Conservation (phyloP, 306 rosid species). For the Glycine soja region DNA sequence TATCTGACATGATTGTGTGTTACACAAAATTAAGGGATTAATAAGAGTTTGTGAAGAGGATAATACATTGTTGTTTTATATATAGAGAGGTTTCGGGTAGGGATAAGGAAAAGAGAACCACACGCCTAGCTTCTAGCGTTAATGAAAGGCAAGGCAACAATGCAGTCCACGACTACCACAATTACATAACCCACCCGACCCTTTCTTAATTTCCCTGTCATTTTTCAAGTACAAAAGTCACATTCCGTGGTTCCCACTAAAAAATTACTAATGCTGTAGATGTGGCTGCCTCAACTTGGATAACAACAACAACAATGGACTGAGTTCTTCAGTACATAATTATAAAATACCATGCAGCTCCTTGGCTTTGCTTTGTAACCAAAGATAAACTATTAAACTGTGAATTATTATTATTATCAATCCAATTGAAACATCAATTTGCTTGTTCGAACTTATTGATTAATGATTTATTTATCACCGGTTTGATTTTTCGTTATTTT, state of each 20-base stretch:
- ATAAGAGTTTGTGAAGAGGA: constrained; percentile 51
- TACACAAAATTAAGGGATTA: constrained; percentile 40
- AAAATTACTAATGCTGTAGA: constrained; percentile 35
- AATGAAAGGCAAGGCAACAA: constrained; percentile 61
- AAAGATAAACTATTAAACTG: background rate
- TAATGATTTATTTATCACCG: background rate
- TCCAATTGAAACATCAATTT: background rate
- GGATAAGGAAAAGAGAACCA: constrained; percentile 99
- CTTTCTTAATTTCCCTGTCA: constrained; percentile 16
- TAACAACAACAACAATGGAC: background rate
- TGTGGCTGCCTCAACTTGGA: constrained; percentile 58
- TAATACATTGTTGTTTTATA: constrained; percentile 59
- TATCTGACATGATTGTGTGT: constrained; percentile 66
- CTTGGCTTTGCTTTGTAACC: background rate
- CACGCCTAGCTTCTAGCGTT: constrained; percentile 69
- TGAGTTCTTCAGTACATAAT: background rate
- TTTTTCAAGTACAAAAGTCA: constrained; percentile 48
- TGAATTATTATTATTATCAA: background rate
- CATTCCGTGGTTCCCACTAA: constrained; percentile 60
- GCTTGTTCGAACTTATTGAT: background rate
- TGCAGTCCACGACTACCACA: constrained; percentile 85
- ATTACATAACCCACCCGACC: constrained; percentile 38
- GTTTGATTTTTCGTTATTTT: too few species aligned
- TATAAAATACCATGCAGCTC: background rate
- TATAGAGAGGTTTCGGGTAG: constrained; percentile 41